Evolutionary conservation across 2,329 filamentous ascomycete species (phyloP), one percentile per base, ranked within the genome.

Genomic region (Chrysoporthe cubensis): DNA sequence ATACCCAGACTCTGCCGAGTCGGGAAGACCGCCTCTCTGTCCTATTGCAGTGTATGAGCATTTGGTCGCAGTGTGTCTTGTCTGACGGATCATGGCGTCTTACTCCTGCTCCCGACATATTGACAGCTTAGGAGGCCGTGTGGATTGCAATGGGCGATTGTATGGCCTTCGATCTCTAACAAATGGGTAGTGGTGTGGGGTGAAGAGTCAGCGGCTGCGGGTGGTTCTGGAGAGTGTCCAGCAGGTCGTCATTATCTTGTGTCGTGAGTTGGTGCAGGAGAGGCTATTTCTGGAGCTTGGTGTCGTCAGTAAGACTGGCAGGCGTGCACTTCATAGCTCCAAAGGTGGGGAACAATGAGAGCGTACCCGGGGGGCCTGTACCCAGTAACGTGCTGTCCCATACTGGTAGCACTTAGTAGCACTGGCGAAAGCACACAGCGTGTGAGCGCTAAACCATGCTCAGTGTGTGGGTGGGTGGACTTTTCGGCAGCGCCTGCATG

Each of bases 21-120:
- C 76, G 96, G 93, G 82, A 99, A 99, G 82, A 99, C 95, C 77
- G 94, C 87, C 83, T 99, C 96, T 80, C 96, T 90, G 80, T 95
- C 93, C 94, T 97, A 52, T 66, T 16, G 26, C 18, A 32, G 18
- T 40, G 62, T 61, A 66, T 70, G 56, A 70, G 68, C 66, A 65
- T 54, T 64, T 40, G 37, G 16, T 50, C 5, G 60, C 44, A 37
- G n/a, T 44, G 50, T 43, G 34, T 64, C 65, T 65, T 59, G 57
- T 59, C 52, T 67, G 71, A 74, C 42, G 57, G 57, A 66, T 66
- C 68, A 66, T 67, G 62, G 65, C 69, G 18, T 66, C 62, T 71
- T 76, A 81, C 80, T 73, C 74, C 76, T 70, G 79, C 78, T 68
- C 80, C 79, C 64, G 80, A 81, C 79, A 81, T 81, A 32, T 66